Base-by-base conservation (phyloP, 208 protist species). In the Acanthamoeba triangularis region DNA sequence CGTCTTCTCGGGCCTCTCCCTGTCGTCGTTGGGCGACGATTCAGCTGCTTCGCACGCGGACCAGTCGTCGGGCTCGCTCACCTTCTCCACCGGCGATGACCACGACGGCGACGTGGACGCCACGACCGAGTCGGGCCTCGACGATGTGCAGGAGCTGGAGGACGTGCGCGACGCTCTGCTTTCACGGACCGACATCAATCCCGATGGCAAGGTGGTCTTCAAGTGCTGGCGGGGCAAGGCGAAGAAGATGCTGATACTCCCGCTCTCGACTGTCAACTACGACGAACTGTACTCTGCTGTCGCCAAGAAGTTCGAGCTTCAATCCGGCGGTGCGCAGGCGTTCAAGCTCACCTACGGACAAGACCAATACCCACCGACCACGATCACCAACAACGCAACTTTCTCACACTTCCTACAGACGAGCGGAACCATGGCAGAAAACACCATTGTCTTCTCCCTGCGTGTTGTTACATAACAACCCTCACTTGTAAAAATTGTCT, bases 211-310 rank as follows among this genome's bases (percentile, higher is more conserved):
- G 67, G 67, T 41, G 8, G 30, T 76, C 67, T 76, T 76, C 67
- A 76, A 76, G 67, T 76, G 67, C 67, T 76, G 28, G 67, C 30
- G 67, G n/a, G 67, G 67, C 67, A 76, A 76, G 67, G 30, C 18
- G 8, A 76, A 76, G 67, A 76, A 76, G 67, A 76, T 76, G 67
- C 3, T 76, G n/a, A 10, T 76, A 10, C 67, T 41, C 33, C 67
- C 3, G 30, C 67, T 76, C 30, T 30, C 67, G n/a, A 25, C 67
- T 3, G 33, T 76, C 67, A 44, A 11, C 33, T 76, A 76, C 25
- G 30, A 76, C 20, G 33, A 44, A 10, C 67, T 76, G 28, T n/a
- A 20, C 3, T 8, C 67, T 10, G 33, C 67, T 8, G 67, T 76
- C 8, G 67, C 67, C 33, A 41, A 33, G 30, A 76, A 76, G 67